Percentiles rank a stretch among this genome's conserved stretches.
Conservation (phyloP, 2,329 filamentous ascomycete species). For the Colletotrichum spinosum region DNA sequence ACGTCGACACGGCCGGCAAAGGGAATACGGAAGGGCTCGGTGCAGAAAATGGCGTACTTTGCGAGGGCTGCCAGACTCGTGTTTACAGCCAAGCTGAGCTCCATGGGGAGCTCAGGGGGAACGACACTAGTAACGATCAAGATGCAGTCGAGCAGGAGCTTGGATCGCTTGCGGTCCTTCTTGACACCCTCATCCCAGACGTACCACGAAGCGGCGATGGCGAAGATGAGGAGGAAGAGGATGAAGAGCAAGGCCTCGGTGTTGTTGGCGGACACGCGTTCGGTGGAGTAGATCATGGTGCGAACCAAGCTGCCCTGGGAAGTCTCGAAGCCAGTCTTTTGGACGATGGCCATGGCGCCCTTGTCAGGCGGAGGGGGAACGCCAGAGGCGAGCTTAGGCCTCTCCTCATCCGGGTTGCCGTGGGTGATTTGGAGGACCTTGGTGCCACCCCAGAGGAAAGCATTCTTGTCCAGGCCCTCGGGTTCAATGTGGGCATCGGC, state of each 20-base stretch:
- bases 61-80: conserved; percentile 94
- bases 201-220: conserved; percentile 97
- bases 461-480: conserved; percentile 94
- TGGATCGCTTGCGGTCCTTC: conserved; percentile 95
- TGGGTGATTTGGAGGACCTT: conserved; percentile 97
- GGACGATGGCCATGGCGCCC: conserved; percentile 91
- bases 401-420: conserved; percentile 80
- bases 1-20: conserved; percentile 95
- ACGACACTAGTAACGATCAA: conserved; percentile 98
- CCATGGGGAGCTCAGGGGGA: conserved; percentile 98
- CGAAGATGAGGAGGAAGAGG: conserved; percentile 94
- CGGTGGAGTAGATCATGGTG: conserved; percentile 99
- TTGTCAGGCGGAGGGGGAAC: conserved; percentile 90
- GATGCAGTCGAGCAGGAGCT: conserved; percentile 95
- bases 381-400: conserved; percentile 77
- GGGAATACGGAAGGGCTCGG: conserved; percentile 97
- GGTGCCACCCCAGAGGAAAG: conserved; percentile 96
- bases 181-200: conserved; percentile 97
- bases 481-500: conserved; percentile 83
- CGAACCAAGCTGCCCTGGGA: conserved; percentile 97
- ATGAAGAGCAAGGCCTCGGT: conserved; percentile 97
- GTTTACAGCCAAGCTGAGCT: conserved; percentile 96
- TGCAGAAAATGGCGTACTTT: conserved; percentile 98
- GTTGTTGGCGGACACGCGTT: conserved; percentile 98
- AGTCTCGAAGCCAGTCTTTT: conserved; percentile 98